Base-by-base conservation (phyloP, 2,329 filamentous ascomycete species). In the Pestalotiopsis sp. region DNA sequence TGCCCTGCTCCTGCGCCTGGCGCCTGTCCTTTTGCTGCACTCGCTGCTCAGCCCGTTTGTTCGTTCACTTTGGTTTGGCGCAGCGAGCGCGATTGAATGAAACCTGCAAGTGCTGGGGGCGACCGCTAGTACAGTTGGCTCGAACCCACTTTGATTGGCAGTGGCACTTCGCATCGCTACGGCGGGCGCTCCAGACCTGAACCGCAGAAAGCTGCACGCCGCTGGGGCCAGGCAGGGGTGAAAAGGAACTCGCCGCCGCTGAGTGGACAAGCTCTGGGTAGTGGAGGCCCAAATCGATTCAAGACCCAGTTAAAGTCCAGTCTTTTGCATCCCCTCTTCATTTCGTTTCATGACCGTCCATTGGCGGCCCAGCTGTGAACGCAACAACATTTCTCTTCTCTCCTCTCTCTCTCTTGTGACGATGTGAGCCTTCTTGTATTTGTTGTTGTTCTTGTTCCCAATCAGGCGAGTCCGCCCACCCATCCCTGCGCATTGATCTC, bases 111-210 rank as follows among this genome's bases (percentile, higher is more conserved):
- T 60, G 52, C 52, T 59, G 31, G 31, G n/a, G 25, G 52, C 52
- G 52, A 23, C 55, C n/a, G 36, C 55, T 36, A 31, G 41, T 36
- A 64, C 27, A 27, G n/a, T 38, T 49, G 17, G 45, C 41, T 20
- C 39, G n/a, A 23, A 39, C 57, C 63, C n/a, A 36, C 49, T 58
- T 41, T 66, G 64, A 66, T 66, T 66, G 64, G 64, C 38, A 27
- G 39, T 59, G 57, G 57, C 23, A 36, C 57, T 59, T 27, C 23
- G 27, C 23, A 57, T 23, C 20, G 17, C 55, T 66, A 66, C 64
- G 64, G 64, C 52, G 64, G 36, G 31, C 64, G 52, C 9, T 12
- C 7, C 9, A 49, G 11, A 39, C 64, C 55, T 6, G 23, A 66
- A 4, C 59, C 64, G 64, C 55, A 66, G 55, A 59, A 60, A 66